Evolutionary conservation across 768 basidiomycete genomes (phyloP), one percentile per base, ranked within the genome.

Genomic region (Daedaleopsis nitida): DNA sequence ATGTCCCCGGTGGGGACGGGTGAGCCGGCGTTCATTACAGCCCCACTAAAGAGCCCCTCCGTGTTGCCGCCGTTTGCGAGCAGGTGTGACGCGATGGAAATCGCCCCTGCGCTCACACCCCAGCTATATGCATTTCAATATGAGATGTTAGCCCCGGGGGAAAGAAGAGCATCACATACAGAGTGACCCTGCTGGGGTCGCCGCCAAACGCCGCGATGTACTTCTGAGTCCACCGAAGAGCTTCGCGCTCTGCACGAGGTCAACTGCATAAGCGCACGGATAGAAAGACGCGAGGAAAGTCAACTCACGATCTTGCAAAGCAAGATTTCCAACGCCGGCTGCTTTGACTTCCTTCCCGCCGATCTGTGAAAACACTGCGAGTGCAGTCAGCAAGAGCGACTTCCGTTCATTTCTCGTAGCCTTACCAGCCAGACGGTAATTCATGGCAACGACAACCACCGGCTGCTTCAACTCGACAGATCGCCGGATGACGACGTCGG

Each of bases 251-350:
- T 64, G 38, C 6, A 42, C n/a, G n/a, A 8, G 0, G 23, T 14
- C 11, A 9, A 27, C 6, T 7, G 17, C 10, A 32, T n/a, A 11
- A 49, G 47, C 8, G 7, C 27, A 7, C 27, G 27, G 27, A 32
- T 32, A 32, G 27, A 32, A 3, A 32, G 27, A 32, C 4, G 27
- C 8, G 7, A 23, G 27, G 27, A 6, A 16, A 32, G 10, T 42
- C 1, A 17, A 66, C 71, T 60, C 51, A 78, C 79, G 79, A 70
- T 86, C 83, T 49, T 71, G 74, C 12, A 85, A 69, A n/a, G 84
- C 83, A 19, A 82, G 70, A 65, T 85, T 84, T 11, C 74, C 75
- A 16, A 72, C 56, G 1, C 74, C 73, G 16, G 74, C 76, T 5
- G 64, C 72, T 53, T 74, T 73, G 1, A 78, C 73, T 61, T 79